Base-by-base conservation (phyloP, 179 eudicot species). In the Heliamphora pulchella region DNA sequence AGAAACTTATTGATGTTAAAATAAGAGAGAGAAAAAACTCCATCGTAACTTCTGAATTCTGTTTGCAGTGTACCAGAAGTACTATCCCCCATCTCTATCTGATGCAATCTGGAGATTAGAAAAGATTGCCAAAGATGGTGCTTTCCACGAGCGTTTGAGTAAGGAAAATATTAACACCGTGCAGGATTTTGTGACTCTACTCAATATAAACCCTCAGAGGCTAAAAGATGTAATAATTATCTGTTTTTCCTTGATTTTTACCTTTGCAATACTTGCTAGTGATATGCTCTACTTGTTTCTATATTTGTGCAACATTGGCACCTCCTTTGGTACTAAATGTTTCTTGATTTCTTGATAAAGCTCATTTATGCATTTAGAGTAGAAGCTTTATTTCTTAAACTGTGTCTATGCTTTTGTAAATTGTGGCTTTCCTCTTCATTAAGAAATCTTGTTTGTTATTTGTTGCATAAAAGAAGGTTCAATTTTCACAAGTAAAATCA, bases 71-170 rank as follows among this genome's bases (percentile, higher is more conserved):
- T 93, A 92, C 89, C 90, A 90, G 89, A 96, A 96, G 84, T 96
- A 94, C 86, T 89, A 96, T 71, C 99, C 98, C 53, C 99, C 99
- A 53, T 84, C 83, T 78, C 82, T 96, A 22, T 73, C 54, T 50
- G 97, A 94, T 91, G 94, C 92, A 84, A 94, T 94, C 70, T 94
- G 99, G 97, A 79, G 98, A 65, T 83, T 94, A 59, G 94, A 92
- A 82, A 90, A 91, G 81, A 93, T 96, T 78, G 94, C 94, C 13
- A 96, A 90, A 84, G 97, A 90, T 71, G 99, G 98, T 75, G 97
- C 99, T 76, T 91, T 91, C 51, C 96, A 93, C 89, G 89, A 88
- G 82, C 92, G 98, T 78, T 79, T 96, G 90, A 90, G 81, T 80
- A 82, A 78, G 72, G 96, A 89, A 73, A 87, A 89, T 44, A 86